Conservation (phyloP, 169 alveolate species). For the Toxoplasma gondii region DNA sequence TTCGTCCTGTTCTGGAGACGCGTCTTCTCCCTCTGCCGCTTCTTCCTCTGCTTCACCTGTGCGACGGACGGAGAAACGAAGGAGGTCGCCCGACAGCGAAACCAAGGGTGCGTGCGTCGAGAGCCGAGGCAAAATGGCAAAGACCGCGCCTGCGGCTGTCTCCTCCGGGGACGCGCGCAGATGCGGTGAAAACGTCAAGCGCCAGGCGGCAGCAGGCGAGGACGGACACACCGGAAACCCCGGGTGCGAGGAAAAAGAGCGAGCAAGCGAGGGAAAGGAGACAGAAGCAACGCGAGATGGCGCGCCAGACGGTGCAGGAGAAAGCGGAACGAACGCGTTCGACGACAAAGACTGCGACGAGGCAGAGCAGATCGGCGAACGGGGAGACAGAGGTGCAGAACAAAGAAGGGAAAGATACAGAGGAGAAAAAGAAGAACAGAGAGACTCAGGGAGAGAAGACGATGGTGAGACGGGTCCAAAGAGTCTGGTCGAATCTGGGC, state of each 20-base stretch:
- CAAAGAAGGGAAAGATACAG: background rate
- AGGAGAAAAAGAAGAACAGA: background rate
- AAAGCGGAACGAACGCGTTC: background rate
- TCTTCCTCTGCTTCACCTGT: background rate
- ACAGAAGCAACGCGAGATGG: background rate
- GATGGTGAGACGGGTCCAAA: background rate
- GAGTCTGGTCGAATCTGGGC: background rate
- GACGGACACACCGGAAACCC: background rate
- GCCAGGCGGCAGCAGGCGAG: background rate
- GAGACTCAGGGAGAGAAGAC: background rate
- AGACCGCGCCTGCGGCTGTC: background rate
- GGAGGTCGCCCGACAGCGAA: background rate
- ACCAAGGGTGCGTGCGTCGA: background rate
- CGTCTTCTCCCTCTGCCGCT: background rate
- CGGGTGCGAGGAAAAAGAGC: background rate
- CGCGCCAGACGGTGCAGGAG: background rate
- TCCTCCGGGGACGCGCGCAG: background rate
- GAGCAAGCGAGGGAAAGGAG: background rate
- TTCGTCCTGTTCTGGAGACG: background rate
- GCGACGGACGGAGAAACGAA: background rate
- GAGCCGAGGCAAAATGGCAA: background rate
- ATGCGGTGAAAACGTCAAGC: background rate
- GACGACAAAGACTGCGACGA: no score
- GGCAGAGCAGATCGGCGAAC: no score
- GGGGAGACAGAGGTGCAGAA: background rate